Evolutionary conservation across 176 grass and related monocot genomes (phyloP), one percentile per base, ranked within the genome.

Genomic region (Otatea glauca): DNA sequence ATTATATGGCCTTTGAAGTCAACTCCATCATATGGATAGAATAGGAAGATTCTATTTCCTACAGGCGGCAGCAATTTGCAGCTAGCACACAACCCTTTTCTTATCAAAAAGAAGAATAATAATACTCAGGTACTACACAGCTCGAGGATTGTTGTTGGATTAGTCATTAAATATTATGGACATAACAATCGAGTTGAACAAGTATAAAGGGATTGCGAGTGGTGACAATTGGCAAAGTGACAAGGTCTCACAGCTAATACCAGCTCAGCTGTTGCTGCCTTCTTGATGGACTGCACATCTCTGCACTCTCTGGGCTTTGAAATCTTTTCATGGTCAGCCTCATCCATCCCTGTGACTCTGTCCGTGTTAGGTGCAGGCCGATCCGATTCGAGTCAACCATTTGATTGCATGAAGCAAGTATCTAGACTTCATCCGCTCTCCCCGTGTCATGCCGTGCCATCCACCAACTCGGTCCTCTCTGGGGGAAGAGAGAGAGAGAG

Each of bases 261-360:
- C 83, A 80, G 84, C 88, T 86, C 72, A 87, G 60, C 5, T 42
- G 38, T 2, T 58, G 61, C 78, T 79, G 73, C 59, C 11, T 56
- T 74, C 74, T 79, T 79, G 47, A 66, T 90, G 79, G 84, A 67
- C 88, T 83, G 84, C 84, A 86, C 88, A 78, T 78, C 84, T 12
- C 42, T 70, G 32, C 12, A n/a, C 9, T 24, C 56, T 24, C n/a
- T 60, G n/a, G 58, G 58, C 78, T 66, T 59, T 81, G 38, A 90
- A 78, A 90, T 86, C 0, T 43, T 43, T 43, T 43, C 41, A 78
- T 81, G 62, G 85, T 76, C 78, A 81, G 62, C 38, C 35, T 50
- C 71, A 29, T 35, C 72, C 48, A 37, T 37, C 35, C 25, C 13
- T 74, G 38, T 58, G 35, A 37, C 35, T 37, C 80, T 11, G 44